Conservation (phyloP, 2,329 filamentous ascomycete genomes). For the Colletotrichum sojae region DNA sequence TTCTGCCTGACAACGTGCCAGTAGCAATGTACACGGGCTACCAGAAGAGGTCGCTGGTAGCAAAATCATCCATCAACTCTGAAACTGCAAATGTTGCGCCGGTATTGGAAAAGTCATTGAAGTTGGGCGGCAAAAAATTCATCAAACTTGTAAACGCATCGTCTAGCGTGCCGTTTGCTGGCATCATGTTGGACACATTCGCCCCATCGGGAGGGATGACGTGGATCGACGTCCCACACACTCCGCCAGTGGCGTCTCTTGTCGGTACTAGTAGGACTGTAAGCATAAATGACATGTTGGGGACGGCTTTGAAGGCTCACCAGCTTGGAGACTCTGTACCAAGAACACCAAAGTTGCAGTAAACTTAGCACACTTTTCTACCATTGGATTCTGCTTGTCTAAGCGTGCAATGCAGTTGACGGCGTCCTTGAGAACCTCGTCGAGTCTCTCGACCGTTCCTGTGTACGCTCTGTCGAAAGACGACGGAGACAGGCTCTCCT, state of each 20-base stretch:
- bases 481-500: conserved; percentile 2
- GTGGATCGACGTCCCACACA: background rate
- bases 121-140: conserved; percentile 25
- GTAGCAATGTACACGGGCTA: background rate
- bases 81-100: conserved; percentile 17
- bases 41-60: conserved; percentile 34
- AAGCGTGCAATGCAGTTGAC: conserved; percentile 24
- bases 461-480: background rate
- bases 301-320: background rate
- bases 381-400: conserved; percentile 31
- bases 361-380: conserved; percentile 38
- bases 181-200: background rate
- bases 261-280: background rate
- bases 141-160: conserved; percentile 16
- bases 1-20: too few relatives aligned
- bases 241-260: background rate
- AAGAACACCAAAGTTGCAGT: conserved; percentile 25
- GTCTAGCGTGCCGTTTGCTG: background rate
- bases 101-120: conserved; percentile 9
- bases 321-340: conserved; percentile 16
- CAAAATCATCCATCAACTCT: conserved; percentile 31
- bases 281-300: background rate
- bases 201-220: background rate
- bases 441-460: conserved; percentile 1
- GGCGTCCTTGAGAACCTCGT: conserved; percentile 20